A percentile compares a stretch with the other conserved stretches of the same genome.
Conservation (phyloP, 441 rosid species). For the Francoa sonchifolia region DNA sequence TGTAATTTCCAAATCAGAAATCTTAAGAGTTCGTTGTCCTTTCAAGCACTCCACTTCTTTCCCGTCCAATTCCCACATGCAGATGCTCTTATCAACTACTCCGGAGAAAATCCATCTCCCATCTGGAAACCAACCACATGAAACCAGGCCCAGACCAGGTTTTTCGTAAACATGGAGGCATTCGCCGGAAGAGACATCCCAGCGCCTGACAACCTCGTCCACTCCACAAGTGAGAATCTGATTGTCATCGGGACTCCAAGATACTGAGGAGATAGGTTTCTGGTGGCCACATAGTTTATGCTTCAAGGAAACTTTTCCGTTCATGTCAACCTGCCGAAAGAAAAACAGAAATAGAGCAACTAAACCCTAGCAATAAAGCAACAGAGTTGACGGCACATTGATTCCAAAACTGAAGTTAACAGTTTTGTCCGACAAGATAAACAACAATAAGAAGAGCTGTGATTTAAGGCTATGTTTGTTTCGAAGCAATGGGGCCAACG, state of each 20-base stretch:
- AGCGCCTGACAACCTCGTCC: conserved; percentile 40
- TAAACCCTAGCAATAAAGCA: neutral
- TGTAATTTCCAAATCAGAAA: conserved; percentile 52
- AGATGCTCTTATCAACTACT: conserved; percentile 36
- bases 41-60: conserved; percentile 40
- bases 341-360: neutral
- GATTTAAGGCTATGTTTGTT: too few relatives aligned
- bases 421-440: too few relatives aligned
- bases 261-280: conserved; percentile 46
- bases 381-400: too few relatives aligned
- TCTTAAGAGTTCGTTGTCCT: conserved; percentile 33
- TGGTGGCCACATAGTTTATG: conserved; percentile 53
- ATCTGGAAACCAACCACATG: conserved; percentile 53
- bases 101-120: conserved; percentile 38
- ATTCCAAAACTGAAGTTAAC: too few relatives aligned
- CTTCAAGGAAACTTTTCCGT: conserved; percentile 38
- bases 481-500: too few relatives aligned
- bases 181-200: conserved; percentile 52
- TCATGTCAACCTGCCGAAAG: conserved; percentile 33
- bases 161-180: conserved; percentile 45
- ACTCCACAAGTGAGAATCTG: conserved; percentile 50
- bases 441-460: too few relatives aligned
- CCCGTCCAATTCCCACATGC: conserved; percentile 50
- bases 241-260: conserved; percentile 47
- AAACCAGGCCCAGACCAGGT: conserved; percentile 33